These are phyloP conservation scores for Corchorus olitorius DNA, from an alignment of 345 rosid genomes.

Conservation along the genomic window DNA sequence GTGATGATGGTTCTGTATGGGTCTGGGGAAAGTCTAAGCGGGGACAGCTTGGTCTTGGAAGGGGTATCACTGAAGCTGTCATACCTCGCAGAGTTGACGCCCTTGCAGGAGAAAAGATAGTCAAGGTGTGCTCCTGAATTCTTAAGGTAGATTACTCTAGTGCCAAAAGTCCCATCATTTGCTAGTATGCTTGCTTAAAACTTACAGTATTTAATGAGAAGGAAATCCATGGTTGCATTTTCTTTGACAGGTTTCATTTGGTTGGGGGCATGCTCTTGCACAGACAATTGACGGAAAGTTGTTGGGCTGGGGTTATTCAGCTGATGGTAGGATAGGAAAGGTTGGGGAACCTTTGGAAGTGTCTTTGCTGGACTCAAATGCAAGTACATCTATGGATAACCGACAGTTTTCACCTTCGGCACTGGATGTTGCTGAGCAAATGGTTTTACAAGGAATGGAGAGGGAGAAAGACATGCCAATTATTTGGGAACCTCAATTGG, in stretches of 20 bases:
- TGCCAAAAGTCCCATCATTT: background rate
- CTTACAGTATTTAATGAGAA: background rate
- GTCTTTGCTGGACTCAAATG: slow-evolving; percentile 57
- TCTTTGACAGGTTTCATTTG: slow-evolving; percentile 76
- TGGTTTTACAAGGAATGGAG: slow-evolving; percentile 69
- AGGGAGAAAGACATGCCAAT: slow-evolving; percentile 85
- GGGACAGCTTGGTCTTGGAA: slow-evolving; percentile 96
- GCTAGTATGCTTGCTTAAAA: background rate
- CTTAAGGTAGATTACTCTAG: slow-evolving; percentile 3
- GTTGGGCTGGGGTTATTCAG: slow-evolving; percentile 93
- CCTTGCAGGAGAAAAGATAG: slow-evolving; percentile 61
- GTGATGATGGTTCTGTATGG: slow-evolving; percentile 87
- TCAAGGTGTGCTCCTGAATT: slow-evolving; percentile 58
- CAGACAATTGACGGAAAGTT: slow-evolving; percentile 65
- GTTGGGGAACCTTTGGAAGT: slow-evolving; percentile 46
- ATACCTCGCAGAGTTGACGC: slow-evolving; percentile 64
- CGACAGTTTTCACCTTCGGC: slow-evolving; percentile 25
- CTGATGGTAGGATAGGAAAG: slow-evolving; percentile 86
- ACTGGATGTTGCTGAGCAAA: slow-evolving; percentile 57
- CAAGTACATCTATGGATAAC: slow-evolving; percentile 20
- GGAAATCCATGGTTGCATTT: slow-evolving; percentile 10
- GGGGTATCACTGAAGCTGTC: slow-evolving; percentile 50
- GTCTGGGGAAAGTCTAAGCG: slow-evolving; percentile 96
- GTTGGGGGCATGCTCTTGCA: slow-evolving; percentile 95
- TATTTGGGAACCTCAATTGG: slow-evolving; percentile 72